Evolutionary conservation across 441 rosid genomes (phyloP), one percentile per base, ranked within the genome.

Genomic region (Adansonia grandidieri): DNA sequence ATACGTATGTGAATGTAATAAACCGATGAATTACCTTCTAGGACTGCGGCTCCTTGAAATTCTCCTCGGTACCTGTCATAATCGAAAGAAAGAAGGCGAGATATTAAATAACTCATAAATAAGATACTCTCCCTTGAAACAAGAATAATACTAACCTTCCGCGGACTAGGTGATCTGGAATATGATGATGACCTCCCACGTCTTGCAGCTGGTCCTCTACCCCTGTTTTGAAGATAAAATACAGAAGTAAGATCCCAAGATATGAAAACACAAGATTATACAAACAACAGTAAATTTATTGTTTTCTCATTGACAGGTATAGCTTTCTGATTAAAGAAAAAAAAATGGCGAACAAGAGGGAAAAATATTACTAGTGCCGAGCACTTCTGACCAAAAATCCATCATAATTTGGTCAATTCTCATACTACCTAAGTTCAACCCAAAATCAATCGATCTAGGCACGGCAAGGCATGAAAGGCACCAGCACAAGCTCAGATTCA

Each of bases 31-130:
- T n/a, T 74, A 89, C 97, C 94, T 89, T 80, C 86, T 88, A 45
- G 97, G 97, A 82, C 94, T 92, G 62, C 97, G 91, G 82, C 94
- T 90, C 83, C 86, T 83, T 71, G 95, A 87, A 54, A 88, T 73
- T 80, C 78, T 87, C 50, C 93, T 89, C 4, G 84, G 53, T 15
- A 78, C 85, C 97, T 92, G 87, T 47, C 17, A 70, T 44, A 79
- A 70, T 64, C 48, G 15, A 54, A 65, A 75, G 11, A 53, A 77
- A 73, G 22, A 79, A 74, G 5, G 65, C n/a, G 53, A 57, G 22
- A 78, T 13, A 24, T 56, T 9, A 68, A 22, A 47, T 50, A 60
- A 13, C 19, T 40, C 66, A 37, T 56, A 22, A 56, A 19, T 13
- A 66, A 32, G 47, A 17, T 1, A 71, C 15, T 62, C 10, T 50